Percentiles rank a stretch among this genome's conserved stretches.
Conservation (phyloP, 441 rosid genomes). For the Adansonia grandidieri region DNA sequence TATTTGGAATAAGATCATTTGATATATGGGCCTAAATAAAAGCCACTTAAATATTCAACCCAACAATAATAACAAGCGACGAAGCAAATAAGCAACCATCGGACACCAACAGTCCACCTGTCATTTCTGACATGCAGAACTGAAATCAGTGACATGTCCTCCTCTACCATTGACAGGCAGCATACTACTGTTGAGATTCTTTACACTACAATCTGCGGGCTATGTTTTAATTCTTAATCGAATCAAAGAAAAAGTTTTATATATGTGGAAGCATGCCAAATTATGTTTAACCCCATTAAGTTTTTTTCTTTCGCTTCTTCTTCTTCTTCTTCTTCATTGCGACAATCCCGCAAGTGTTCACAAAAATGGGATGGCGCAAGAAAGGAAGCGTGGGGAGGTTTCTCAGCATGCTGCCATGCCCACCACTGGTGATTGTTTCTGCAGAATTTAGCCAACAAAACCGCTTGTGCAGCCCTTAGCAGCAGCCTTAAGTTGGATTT, state of each 20-base stretch:
- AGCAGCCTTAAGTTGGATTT: conserved; percentile 38
- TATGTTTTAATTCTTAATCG: too few species aligned
- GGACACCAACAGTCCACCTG: background rate
- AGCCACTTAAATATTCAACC: background rate
- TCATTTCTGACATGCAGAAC: background rate
- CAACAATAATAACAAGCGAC: background rate
- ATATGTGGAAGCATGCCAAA: too few species aligned
- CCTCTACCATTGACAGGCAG: too few species aligned
- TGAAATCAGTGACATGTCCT: background rate
- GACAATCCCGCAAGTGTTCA: too few species aligned
- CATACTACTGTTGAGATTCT: too few species aligned
- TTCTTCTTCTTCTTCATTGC: too few species aligned
- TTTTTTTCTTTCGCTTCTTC: too few species aligned
- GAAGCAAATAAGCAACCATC: background rate
- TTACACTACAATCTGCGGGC: too few species aligned
- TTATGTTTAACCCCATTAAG: too few species aligned
- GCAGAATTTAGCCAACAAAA: conserved; percentile 3
- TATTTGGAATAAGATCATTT: background rate
- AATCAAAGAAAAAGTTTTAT: too few species aligned
- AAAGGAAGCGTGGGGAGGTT: conserved; percentile 33
- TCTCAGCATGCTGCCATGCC: conserved; percentile 27
- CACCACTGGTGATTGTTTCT: background rate
- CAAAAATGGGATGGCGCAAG: conserved; percentile 35
- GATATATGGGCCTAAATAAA: background rate
- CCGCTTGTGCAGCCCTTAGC: conserved; percentile 21